phyloP scores from a whole-genome alignment of 768 basidiomycete species.

The Russula vinacea region DNA sequence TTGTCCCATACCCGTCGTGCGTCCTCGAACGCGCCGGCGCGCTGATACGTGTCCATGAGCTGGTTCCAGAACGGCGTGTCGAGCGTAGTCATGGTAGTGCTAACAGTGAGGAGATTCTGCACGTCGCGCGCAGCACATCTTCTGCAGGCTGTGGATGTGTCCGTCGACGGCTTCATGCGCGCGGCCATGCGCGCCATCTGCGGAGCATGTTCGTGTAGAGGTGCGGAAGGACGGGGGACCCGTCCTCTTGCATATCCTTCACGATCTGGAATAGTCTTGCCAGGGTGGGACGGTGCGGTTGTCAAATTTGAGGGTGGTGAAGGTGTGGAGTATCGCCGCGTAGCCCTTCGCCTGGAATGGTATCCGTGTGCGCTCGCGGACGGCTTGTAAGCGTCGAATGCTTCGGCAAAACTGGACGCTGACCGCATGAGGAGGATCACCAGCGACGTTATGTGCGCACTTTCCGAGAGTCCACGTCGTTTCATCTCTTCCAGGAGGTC shows the following conservation, averaged over 20 bases:
- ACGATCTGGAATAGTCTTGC: conserved; percentile 68
- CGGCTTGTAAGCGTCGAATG: conserved; percentile 58
- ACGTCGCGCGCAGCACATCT: conserved; percentile 57
- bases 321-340: conserved; percentile 58
- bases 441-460: conserved; percentile 47
- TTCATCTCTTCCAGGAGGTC: conserved; percentile 68
- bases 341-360: conserved; percentile 58
- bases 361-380: conserved; percentile 35
- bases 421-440: conserved; percentile 66
- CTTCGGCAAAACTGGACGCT: conserved; percentile 52
- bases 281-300: conserved; percentile 35
- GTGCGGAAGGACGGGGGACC: conserved; percentile 52
- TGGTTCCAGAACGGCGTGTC: conserved; percentile 61
- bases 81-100: conserved; percentile 68
- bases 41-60: conserved; percentile 86
- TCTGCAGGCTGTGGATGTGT: conserved; percentile 31
- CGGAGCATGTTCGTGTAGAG: conserved; percentile 68
- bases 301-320: conserved; percentile 56
- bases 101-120: conserved; percentile 76
- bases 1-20: conserved; percentile 79
- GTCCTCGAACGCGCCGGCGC: conserved; percentile 65
- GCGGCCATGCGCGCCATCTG: conserved; percentile 49
- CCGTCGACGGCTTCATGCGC: conserved; percentile 27
- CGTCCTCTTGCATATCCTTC: conserved; percentile 71
- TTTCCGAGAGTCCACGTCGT: conserved; percentile 45